phyloP scores from a whole-genome alignment of 768 basidiomycete species.

The Phaeotremella fagi region DNA sequence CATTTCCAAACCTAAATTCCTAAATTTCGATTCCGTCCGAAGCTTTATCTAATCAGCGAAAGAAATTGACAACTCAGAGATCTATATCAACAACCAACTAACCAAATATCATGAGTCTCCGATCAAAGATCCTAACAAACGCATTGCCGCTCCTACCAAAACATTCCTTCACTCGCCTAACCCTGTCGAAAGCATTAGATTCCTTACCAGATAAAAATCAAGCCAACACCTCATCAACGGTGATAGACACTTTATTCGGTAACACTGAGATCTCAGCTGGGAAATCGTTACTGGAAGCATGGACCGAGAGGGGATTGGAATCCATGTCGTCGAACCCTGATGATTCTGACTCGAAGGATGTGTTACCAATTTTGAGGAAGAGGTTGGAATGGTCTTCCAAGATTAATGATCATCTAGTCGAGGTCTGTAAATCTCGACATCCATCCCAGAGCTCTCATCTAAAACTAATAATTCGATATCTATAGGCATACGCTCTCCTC shows the following conservation, averaged over 20 bases:
- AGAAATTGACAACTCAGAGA: no score
- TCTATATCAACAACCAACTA: not conserved
- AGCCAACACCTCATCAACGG: conserved; percentile 4
- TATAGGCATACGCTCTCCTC: conserved; percentile 11
- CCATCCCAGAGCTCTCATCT: not conserved
- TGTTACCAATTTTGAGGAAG: not conserved
- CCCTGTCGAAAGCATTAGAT: conserved; percentile 22
- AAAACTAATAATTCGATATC: not conserved
- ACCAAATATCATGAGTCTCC: conserved; percentile 25
- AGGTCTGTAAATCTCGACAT: not conserved
- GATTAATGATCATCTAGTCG: not conserved
- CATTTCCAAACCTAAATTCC: no score
- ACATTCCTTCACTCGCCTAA: conserved; percentile 36
- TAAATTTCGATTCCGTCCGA: no score
- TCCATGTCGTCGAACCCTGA: conserved; percentile 5
- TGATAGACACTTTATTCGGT: conserved; percentile 36
- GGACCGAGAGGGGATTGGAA: conserved; percentile 24
- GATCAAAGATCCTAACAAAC: conserved; percentile 22
- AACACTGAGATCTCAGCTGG: conserved; percentile 9
- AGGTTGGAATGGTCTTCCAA: not conserved
- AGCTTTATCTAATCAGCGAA: not conserved
- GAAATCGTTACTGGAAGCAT: conserved; percentile 23
- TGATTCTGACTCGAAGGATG: not conserved
- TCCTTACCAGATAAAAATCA: conserved; percentile 13
- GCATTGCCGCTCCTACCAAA: conserved; percentile 27